Percentiles rank a stretch among this genome's conserved stretches.
These are phyloP conservation scores for Globisporangium nagaii DNA, from an alignment of 352 stramenopile genomes.

Conservation along the genomic window DNA sequence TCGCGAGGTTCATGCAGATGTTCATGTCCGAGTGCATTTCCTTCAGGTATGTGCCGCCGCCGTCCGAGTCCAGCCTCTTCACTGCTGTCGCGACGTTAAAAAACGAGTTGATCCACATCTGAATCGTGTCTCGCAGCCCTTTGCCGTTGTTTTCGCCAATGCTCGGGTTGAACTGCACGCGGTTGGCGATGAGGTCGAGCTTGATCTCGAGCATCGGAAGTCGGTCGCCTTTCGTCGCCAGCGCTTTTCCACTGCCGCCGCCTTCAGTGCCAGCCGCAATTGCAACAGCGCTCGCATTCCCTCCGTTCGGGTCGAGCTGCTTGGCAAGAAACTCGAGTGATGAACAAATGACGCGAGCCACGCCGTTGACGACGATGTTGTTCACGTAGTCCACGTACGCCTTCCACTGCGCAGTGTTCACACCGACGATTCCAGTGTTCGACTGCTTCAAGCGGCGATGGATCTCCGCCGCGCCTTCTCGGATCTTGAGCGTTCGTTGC, in stretches of 20 bases:
- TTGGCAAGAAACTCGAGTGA: slow-evolving; percentile 91
- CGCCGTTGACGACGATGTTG: slow-evolving; percentile 94
- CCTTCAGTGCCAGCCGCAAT: slow-evolving; percentile 35
- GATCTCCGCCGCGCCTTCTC: slow-evolving; percentile 94
- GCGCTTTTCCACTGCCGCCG: slow-evolving; percentile 25
- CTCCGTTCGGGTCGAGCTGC: slow-evolving; percentile 89
- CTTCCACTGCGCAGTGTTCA: slow-evolving; percentile 95
- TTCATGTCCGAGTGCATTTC: slow-evolving; percentile 96
- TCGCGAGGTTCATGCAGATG: slow-evolving; percentile 92
- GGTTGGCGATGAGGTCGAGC: slow-evolving; percentile 90
- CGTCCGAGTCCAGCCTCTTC: slow-evolving; percentile 93
- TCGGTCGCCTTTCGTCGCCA: slow-evolving; percentile 30
- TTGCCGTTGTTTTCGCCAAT: slow-evolving; percentile 90
- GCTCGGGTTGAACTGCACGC: slow-evolving; percentile 84
- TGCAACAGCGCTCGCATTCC: slow-evolving; percentile 17
- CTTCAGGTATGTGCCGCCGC: slow-evolving; percentile 94
- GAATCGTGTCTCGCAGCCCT: slow-evolving; percentile 92
- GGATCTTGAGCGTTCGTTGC: slow-evolving; percentile 93
- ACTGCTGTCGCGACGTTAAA: slow-evolving; percentile 94
- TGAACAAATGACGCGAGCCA: slow-evolving; percentile 85
- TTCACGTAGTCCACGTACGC: slow-evolving; percentile 98
- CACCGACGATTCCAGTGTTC: slow-evolving; percentile 91
- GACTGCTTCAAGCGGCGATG: slow-evolving; percentile 94
- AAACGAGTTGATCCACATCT: slow-evolving; percentile 96
- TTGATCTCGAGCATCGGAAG: slow-evolving; percentile 97